Percentiles rank a stretch among this genome's conserved stretches.
Evolutionary conservation across 2,329 filamentous ascomycete genomes (phyloP).

Genomic region (Fusarium nematophilum): DNA sequence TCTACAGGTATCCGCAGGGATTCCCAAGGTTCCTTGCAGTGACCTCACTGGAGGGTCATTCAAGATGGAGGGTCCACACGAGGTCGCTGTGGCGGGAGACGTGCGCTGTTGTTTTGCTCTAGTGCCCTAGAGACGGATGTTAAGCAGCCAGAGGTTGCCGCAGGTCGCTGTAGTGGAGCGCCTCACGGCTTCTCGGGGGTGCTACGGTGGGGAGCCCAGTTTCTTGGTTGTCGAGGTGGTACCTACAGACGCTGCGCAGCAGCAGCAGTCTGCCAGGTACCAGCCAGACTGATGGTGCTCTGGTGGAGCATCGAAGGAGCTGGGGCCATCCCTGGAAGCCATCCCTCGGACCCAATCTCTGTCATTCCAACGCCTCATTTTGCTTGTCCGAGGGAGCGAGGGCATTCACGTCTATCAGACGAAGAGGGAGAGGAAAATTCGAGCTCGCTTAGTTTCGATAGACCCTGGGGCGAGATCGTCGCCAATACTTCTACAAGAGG

Average conservation of each 20-base stretch:
- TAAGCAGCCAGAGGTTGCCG: too few relatives aligned
- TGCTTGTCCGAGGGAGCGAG: conserved; percentile 2
- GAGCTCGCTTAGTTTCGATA: background rate
- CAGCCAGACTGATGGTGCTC: background rate
- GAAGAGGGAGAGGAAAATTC: background rate
- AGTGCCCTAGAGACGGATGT: conserved; percentile 9
- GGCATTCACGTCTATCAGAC: background rate
- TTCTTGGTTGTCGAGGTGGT: background rate
- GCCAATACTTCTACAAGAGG: background rate
- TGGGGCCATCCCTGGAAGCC: conserved; percentile 10
- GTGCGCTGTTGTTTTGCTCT: conserved; percentile 35
- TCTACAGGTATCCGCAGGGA: conserved; percentile 12
- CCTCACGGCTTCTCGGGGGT: conserved; percentile 2
- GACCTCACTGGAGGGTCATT: conserved; percentile 35
- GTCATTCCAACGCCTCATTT: conserved; percentile 13
- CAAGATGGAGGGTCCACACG: conserved; percentile 30
- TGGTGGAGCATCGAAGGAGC: conserved; percentile 2
- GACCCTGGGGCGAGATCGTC: background rate
- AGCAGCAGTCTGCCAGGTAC: background rate
- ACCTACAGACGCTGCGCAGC: background rate
- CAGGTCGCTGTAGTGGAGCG: background rate
- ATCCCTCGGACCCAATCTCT: conserved; percentile 9
- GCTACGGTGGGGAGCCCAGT: background rate
- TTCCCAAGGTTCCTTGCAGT: background rate
- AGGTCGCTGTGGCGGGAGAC: conserved; percentile 27